Percentiles rank a stretch among this genome's conserved stretches.
These are phyloP conservation scores for Lupinus albus DNA, from an alignment of 306 rosid species.

Conservation along the genomic window DNA sequence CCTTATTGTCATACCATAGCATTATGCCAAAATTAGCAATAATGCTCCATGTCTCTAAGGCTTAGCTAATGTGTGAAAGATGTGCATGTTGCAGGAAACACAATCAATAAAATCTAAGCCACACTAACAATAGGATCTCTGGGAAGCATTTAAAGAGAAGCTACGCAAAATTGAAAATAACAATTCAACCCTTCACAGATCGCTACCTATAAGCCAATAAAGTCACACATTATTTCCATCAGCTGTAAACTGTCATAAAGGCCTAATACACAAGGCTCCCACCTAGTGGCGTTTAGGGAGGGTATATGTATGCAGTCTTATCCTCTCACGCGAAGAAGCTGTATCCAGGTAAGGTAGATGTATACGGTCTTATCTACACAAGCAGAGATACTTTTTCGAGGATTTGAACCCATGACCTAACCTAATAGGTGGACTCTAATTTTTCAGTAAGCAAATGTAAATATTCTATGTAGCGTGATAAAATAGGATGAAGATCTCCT, in stretches of 20 bases:
- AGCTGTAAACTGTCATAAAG: neutral
- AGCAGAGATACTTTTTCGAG: too few species aligned
- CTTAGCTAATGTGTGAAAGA: neutral
- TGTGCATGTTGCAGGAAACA: constrained; percentile 14
- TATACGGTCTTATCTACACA: too few species aligned
- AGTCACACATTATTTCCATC: neutral
- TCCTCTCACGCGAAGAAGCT: too few species aligned
- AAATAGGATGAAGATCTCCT: too few species aligned
- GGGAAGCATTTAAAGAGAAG: constrained; percentile 5
- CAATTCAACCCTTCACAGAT: neutral
- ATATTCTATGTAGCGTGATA: neutral
- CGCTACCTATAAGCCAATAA: neutral
- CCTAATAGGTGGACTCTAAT: neutral
- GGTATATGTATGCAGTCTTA: too few species aligned
- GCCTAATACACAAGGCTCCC: too few species aligned
- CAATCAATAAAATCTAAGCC: constrained; percentile 27
- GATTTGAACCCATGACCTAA: too few species aligned
- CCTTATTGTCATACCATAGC: neutral
- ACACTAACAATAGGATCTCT: neutral
- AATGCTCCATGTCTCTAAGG: constrained; percentile 1
- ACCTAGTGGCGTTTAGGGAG: too few species aligned
- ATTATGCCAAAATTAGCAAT: constrained; percentile 12
- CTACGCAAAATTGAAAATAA: neutral
- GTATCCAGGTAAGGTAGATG: too few species aligned
- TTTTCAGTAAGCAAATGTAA: neutral